Evolutionary conservation across 495 filamentous ascomycete species (phyloP).

Genomic region (Pseudevernia furfuracea): DNA sequence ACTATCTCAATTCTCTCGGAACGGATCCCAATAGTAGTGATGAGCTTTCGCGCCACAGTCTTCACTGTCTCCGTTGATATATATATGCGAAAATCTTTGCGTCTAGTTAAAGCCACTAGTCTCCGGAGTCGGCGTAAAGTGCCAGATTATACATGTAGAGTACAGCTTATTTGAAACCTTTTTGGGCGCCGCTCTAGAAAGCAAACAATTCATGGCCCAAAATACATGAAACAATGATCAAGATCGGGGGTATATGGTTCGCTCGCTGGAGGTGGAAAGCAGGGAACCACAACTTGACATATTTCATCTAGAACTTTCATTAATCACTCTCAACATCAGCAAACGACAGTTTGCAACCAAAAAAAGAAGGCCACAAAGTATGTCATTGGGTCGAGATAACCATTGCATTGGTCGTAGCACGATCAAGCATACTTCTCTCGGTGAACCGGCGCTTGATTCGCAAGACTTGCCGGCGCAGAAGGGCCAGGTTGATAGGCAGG

Average conservation of each 20-base stretch:
- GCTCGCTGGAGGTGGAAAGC: neutral
- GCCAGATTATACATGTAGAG: neutral
- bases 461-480: neutral
- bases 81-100: neutral
- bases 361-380: neutral
- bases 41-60: neutral
- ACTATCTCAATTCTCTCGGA: neutral
- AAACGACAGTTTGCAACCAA: neutral
- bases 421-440: neutral
- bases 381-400: neutral
- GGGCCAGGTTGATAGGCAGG: neutral
- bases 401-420: neutral
- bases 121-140: neutral
- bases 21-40: neutral
- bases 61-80: neutral
- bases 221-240: neutral
- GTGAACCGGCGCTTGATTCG: constrained; percentile 1
- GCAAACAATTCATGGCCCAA: neutral
- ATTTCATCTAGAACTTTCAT: neutral
- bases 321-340: neutral
- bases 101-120: neutral
- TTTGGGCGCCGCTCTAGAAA: neutral
- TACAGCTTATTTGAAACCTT: neutral
- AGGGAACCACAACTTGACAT: neutral
- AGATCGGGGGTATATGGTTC: neutral